Percentiles rank a stretch among this genome's conserved stretches.
Evolutionary conservation across 352 stramenopile species (phyloP).

Genomic region (Globisporangium takayamanum): DNA sequence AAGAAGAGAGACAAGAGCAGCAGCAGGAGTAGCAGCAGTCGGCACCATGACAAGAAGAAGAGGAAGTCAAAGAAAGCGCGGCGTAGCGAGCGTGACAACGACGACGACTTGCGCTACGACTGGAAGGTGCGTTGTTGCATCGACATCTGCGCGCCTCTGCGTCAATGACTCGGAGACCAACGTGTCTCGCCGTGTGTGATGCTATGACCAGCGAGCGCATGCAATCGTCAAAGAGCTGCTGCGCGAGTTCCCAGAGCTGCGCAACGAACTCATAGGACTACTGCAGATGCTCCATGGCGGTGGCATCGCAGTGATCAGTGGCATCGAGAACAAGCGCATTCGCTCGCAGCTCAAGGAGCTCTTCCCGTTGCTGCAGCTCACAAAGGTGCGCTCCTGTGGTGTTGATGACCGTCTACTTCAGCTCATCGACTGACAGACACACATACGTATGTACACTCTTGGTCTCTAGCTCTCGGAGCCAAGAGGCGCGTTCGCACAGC

Average conservation of each 20-base stretch:
- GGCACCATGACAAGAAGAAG: slow-evolving; percentile 8
- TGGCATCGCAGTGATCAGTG: slow-evolving; percentile 65
- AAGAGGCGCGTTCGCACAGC: slow-evolving; percentile 49
- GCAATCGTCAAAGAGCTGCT: slow-evolving; percentile 49
- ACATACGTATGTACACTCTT: background rate
- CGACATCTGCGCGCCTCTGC: slow-evolving; percentile 16
- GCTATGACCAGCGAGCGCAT: slow-evolving; percentile 28
- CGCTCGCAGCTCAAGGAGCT: slow-evolving; percentile 53
- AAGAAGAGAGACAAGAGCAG: slow-evolving; percentile 26
- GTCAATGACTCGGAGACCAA: background rate
- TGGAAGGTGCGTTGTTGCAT: background rate
- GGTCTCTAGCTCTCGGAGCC: slow-evolving; percentile 34
- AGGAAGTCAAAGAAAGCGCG: background rate
- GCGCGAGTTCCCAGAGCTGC: slow-evolving; percentile 56
- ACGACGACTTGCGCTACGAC: background rate
- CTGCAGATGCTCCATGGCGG: slow-evolving; percentile 77
- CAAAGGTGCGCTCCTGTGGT: slow-evolving; percentile 32
- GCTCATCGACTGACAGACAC: background rate
- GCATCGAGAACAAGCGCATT: slow-evolving; percentile 70
- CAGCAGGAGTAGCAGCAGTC: slow-evolving; percentile 20
- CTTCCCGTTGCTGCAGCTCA: slow-evolving; percentile 64
- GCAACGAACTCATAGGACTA: slow-evolving; percentile 50
- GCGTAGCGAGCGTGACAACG: background rate
- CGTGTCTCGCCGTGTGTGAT: background rate
- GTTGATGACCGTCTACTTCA: background rate